Base-by-base conservation (phyloP, 768 basidiomycete species). In the Baorangia bicolor region DNA sequence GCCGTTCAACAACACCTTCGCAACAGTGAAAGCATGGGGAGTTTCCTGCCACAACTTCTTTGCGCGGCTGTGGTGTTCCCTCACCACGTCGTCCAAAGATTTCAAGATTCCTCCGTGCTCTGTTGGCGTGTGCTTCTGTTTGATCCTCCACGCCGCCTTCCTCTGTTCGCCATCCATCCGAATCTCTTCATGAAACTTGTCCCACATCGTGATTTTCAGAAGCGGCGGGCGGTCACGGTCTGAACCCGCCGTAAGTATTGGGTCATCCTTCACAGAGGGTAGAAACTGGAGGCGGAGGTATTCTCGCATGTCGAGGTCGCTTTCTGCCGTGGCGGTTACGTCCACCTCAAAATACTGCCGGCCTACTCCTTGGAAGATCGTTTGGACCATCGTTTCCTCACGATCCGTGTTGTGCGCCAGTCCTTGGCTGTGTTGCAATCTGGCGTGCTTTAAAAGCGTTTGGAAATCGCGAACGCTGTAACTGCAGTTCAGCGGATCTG, bases 381-480 rank as follows among this genome's bases (percentile, higher is more conserved):
- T 31, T 30, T 49, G 53, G 20, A 54, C 53, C 39, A 41, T 49
- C 4, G 46, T 41, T 42, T 41, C 39, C 13, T 12, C 39, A 7
- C 16, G 25, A 2, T 16, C 39, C 2, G 31, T 49, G 53, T 49
- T 12, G 25, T 8, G 30, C 5, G 14, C 39, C 2, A 54, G 25
- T 18, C 46, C 53, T 49, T 49, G 45, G 0, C 11, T 6, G 5
- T 49, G 52, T 2, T 9, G 4, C 5, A 49, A 0, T 3, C 33
- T 50, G 25, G 33, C 41, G 13, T 55, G 42, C 42, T 0, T 44
- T 10, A 55, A 28, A 6, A 55, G 1, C 0, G 42, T 55, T 13
- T 38, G 54, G 2, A 48, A 55, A 8, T 55, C 14, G 1, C 35
- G 9, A 30, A 55, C 34, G 8, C 54, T 55, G 21, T 55, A 55